A percentile compares a stretch with the other conserved stretches of the same genome.
Evolutionary conservation across 2,329 filamentous ascomycete genomes (phyloP).

Genomic region (Boeremia exigua): DNA sequence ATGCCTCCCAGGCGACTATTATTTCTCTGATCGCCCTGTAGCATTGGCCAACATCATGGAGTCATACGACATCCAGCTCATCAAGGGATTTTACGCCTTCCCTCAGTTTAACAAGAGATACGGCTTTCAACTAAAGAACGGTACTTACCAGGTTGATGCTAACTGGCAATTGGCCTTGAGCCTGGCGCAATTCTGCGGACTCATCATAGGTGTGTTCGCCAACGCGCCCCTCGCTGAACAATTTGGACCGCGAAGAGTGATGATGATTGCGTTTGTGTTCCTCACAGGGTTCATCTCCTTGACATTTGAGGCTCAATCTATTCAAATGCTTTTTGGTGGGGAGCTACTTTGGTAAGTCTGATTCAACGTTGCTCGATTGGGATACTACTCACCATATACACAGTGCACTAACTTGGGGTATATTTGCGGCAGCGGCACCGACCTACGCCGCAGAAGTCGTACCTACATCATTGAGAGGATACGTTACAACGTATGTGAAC

Average conservation of each 20-base stretch:
- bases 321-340: constrained; percentile 64
- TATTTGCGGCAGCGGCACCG: constrained; percentile 48
- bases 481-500: constrained; percentile 66
- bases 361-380: background rate
- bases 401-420: constrained; percentile 46
- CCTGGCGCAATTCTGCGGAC: constrained; percentile 22
- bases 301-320: constrained; percentile 9
- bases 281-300: constrained; percentile 14
- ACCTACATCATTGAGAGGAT: constrained; percentile 67
- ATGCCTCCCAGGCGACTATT: background rate
- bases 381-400: background rate
- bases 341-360: constrained; percentile 53
- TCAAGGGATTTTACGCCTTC: constrained; percentile 72
- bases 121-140: background rate
- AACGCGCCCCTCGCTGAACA: constrained; percentile 48
- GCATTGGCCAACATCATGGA: constrained; percentile 76
- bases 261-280: constrained; percentile 14
- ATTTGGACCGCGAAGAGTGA: constrained; percentile 36
- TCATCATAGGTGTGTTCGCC: constrained; percentile 45
- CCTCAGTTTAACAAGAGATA: constrained; percentile 45
- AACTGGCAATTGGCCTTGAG: constrained; percentile 45
- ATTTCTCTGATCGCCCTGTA: background rate
- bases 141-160: constrained; percentile 39
- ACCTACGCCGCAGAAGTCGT: constrained; percentile 63
- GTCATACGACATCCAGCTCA: constrained; percentile 77